Conservation (phyloP, 2,329 filamentous ascomycete genomes). For the Epichloe hybrida region DNA sequence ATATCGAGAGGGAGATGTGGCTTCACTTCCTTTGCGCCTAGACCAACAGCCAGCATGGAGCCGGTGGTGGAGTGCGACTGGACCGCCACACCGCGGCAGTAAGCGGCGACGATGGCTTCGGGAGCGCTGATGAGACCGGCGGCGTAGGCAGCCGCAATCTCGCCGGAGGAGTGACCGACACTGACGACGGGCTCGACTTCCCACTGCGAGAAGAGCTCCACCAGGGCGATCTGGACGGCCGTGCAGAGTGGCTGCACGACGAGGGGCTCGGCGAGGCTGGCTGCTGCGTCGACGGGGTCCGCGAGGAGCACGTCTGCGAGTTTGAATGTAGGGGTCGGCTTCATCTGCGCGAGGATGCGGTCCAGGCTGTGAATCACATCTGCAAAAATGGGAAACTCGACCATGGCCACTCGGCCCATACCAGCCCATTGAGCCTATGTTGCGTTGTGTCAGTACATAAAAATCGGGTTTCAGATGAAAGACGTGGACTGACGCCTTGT, state of each 20-base stretch:
- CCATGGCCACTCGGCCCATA: slow-evolving; percentile 13
- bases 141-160: slow-evolving; percentile 18
- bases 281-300: neutral
- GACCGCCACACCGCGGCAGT: slow-evolving; percentile 9
- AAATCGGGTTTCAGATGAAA: too few species aligned
- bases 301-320: neutral
- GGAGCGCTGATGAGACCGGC: slow-evolving; percentile 6
- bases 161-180: slow-evolving; percentile 22
- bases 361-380: neutral
- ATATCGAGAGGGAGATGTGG: slow-evolving; percentile 1
- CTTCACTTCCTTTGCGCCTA: slow-evolving; percentile 3
- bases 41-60: slow-evolving; percentile 13
- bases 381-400: neutral
- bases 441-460: too few species aligned
- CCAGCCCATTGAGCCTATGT: slow-evolving; percentile 2
- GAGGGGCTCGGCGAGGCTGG: slow-evolving; percentile 5
- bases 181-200: slow-evolving; percentile 21
- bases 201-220: slow-evolving; percentile 18
- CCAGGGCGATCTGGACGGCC: slow-evolving; percentile 22
- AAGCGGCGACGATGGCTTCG: slow-evolving; percentile 9
- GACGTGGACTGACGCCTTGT: neutral
- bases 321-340: neutral
- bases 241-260: slow-evolving; percentile 18
- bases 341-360: neutral
- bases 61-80: slow-evolving; percentile 2